Percentiles rank a stretch among this genome's conserved stretches.
Conservation (phyloP, 371 early-diverging fungal species). For the Caulochytrium protostelioides region DNA sequence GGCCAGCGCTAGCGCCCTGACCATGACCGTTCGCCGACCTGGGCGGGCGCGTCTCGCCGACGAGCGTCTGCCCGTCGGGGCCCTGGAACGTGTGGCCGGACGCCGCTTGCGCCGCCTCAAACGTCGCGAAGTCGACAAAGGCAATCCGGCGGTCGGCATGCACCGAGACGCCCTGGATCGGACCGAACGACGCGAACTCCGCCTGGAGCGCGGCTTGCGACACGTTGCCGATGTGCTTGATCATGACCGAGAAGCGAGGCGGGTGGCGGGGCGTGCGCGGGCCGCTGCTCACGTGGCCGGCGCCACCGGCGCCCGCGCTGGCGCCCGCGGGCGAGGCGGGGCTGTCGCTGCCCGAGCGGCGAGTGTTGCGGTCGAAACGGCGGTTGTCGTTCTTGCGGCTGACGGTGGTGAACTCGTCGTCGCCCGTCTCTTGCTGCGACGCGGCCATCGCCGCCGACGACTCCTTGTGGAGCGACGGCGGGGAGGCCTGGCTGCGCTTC, state of each 20-base stretch:
- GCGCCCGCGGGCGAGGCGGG: constrained; percentile 2
- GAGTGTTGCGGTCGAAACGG: constrained; percentile 7
- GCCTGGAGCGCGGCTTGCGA: constrained; percentile 7
- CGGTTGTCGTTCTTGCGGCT: constrained; percentile 1
- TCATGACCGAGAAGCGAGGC: constrained; percentile 11
- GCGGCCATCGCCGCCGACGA: background rate
- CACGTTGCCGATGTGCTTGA: constrained; percentile 11
- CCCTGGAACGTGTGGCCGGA: constrained; percentile 21
- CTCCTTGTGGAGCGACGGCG: background rate
- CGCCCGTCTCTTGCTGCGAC: background rate
- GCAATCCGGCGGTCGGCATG: constrained; percentile 21
- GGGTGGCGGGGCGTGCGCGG: constrained; percentile 8
- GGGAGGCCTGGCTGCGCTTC: background rate
- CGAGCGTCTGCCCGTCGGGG: constrained; percentile 4
- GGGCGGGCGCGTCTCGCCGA: constrained; percentile 6
- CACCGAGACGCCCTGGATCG: constrained; percentile 8
- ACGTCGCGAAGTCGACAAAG: constrained; percentile 33
- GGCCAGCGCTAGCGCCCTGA: constrained; percentile 10
- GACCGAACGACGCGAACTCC: constrained; percentile 8
- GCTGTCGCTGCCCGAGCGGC: constrained; percentile 3
- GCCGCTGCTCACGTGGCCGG: constrained; percentile 12
- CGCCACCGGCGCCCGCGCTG: constrained; percentile 13
- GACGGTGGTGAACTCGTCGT: background rate
- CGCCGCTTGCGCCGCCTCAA: constrained; percentile 24
- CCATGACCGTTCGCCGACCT: too few species aligned